Percentiles rank a stretch among this genome's conserved stretches.
These are phyloP conservation scores for Penicillium psychrosexuale DNA, from an alignment of 2,329 filamentous ascomycete species.

Conservation along the genomic window DNA sequence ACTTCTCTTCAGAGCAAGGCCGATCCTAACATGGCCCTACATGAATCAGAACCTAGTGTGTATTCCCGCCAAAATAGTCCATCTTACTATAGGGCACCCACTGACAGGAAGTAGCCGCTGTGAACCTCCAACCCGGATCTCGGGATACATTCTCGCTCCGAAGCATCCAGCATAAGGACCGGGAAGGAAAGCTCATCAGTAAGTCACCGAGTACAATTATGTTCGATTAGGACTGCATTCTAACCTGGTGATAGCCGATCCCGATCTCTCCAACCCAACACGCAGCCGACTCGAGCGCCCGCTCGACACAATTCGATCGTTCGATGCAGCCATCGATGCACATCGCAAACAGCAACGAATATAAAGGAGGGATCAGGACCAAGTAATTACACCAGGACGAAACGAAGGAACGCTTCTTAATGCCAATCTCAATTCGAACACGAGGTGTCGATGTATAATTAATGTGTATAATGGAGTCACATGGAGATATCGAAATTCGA, in stretches of 20 bases:
- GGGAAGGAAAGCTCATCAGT: conserved; percentile 76
- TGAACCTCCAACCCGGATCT: conserved; percentile 13
- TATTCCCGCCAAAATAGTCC: conserved; percentile 19
- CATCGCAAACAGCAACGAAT: conserved; percentile 46
- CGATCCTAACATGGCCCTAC: conserved; percentile 79
- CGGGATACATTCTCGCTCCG: conserved; percentile 62
- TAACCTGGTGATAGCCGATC: conserved; percentile 63
- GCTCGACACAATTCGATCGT: conserved; percentile 84
- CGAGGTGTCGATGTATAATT: conserved; percentile 8
- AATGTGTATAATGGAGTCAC: background rate
- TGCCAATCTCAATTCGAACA: conserved; percentile 1
- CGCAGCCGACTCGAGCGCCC: conserved; percentile 83
- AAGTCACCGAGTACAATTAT: conserved; percentile 20
- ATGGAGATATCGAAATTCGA: background rate
- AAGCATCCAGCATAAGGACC: conserved; percentile 71
- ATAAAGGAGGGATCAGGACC: background rate
- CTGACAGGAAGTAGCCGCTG: conserved; percentile 22
- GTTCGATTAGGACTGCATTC: background rate
- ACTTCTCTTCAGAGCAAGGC: conserved; percentile 66
- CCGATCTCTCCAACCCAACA: conserved; percentile 86
- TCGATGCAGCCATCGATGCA: conserved; percentile 82
- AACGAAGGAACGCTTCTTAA: conserved; percentile 11
- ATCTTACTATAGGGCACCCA: background rate
- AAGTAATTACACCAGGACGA: background rate
- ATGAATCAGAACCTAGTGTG: conserved; percentile 80